phyloP scores from a whole-genome alignment of 345 rosid species.

The Boechera stricta region DNA sequence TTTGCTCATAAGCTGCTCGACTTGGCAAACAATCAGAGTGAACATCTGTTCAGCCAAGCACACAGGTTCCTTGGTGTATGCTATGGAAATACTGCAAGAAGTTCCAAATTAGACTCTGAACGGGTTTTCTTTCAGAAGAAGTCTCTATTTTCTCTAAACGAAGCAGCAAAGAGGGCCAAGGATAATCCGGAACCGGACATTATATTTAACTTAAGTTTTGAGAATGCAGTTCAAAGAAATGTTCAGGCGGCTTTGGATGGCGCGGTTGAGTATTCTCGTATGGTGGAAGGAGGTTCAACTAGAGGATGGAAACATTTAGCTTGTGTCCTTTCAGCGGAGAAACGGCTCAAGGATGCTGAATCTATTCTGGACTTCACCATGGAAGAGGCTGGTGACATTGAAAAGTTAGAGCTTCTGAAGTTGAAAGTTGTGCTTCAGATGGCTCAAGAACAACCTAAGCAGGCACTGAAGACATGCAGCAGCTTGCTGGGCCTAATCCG shows the following conservation, averaged over 20 bases:
- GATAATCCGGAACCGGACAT: constrained; percentile 58
- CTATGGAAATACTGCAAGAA: constrained; percentile 79
- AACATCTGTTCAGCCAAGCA: constrained; percentile 64
- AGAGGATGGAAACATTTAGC: constrained; percentile 84
- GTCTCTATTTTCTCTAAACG: constrained; percentile 63
- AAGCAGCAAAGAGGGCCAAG: constrained; percentile 59
- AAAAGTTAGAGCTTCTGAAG: constrained; percentile 78
- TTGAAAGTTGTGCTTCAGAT: constrained; percentile 79
- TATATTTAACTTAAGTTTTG: constrained; percentile 63
- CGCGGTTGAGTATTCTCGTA: constrained; percentile 63
- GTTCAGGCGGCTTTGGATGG: constrained; percentile 69
- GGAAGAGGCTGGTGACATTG: constrained; percentile 73
- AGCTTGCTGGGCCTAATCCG: constrained; percentile 74
- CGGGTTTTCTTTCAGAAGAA: constrained; percentile 64
- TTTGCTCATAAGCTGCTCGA: constrained; percentile 63
- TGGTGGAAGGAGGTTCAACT: constrained; percentile 59
- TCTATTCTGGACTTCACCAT: constrained; percentile 67
- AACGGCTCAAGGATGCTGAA: constrained; percentile 78
- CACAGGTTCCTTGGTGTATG: constrained; percentile 86
- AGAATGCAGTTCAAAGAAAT: constrained; percentile 89
- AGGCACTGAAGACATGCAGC: constrained; percentile 89
- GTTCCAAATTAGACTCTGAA: constrained; percentile 71
- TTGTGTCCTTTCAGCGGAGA: constrained; percentile 71
- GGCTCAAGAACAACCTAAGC: constrained; percentile 82
- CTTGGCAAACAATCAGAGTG: constrained; percentile 45